These are phyloP conservation scores for Trametes hirsuta DNA, from an alignment of 1,284 basidiomycete genomes.

Conservation along the genomic window DNA sequence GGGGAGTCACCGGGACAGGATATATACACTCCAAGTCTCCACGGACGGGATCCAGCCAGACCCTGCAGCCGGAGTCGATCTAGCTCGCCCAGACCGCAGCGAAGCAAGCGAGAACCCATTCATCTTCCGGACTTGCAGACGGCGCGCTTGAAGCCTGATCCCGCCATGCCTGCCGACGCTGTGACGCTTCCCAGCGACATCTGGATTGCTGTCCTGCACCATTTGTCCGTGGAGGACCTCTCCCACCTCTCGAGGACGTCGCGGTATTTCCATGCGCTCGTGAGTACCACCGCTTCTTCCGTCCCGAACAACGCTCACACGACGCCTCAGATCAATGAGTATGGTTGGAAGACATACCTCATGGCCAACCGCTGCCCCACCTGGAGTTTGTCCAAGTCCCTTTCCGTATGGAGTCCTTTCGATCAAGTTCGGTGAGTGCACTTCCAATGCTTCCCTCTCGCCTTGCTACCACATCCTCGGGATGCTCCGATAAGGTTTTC, in stretches of 20 bases:
- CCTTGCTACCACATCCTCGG: too few species aligned
- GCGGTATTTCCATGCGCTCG: constrained; percentile 48
- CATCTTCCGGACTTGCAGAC: not conserved
- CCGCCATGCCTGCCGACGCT: constrained; percentile 25
- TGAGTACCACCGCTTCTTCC: constrained; percentile 37
- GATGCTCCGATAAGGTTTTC: too few species aligned
- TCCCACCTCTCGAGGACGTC: constrained; percentile 51
- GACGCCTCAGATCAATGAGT: constrained; percentile 54
- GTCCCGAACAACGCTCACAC: not conserved
- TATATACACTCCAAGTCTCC: not conserved
- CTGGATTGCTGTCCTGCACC: constrained; percentile 54
- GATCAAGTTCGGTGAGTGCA: constrained; percentile 41
- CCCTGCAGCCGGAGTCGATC: not conserved
- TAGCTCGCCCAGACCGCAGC: not conserved
- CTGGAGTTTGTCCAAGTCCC: constrained; percentile 50
- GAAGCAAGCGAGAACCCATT: not conserved
- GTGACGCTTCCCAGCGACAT: constrained; percentile 57
- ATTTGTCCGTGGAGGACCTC: constrained; percentile 50
- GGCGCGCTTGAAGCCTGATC: not conserved
- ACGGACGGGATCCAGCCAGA: not conserved
- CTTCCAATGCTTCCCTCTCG: not conserved
- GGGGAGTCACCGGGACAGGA: not conserved
- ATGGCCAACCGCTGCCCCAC: constrained; percentile 55
- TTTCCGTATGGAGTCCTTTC: constrained; percentile 49
- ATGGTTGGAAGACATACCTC: constrained; percentile 62